These are phyloP conservation scores for Pichia sp. DNA, from an alignment of 1,139 yeast species.

Conservation along the genomic window DNA sequence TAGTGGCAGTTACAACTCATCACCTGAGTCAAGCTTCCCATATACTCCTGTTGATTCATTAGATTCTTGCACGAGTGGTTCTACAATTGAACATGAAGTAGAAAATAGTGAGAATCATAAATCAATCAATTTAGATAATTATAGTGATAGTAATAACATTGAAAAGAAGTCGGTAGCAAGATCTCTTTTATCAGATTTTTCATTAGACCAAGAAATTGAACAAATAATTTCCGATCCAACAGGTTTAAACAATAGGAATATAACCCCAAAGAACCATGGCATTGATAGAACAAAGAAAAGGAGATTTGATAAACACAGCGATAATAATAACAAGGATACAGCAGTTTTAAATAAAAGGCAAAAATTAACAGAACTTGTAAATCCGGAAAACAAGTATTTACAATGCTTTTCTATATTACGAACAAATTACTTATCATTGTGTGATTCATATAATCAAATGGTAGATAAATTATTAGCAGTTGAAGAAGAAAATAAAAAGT, in stretches of 20 bases:
- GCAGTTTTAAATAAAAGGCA: neutral
- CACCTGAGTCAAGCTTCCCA: conserved; percentile 19
- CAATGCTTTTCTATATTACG: conserved; percentile 23
- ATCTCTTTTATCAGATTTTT: neutral
- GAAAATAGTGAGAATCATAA: neutral
- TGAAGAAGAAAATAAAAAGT: conserved; percentile 13
- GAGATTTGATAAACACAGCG: neutral
- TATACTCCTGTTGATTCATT: conserved; percentile 19
- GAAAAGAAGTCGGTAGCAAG: neutral
- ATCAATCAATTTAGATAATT: neutral
- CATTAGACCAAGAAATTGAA: conserved; percentile 6
- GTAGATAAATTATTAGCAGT: conserved; percentile 15
- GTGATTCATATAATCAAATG: conserved; percentile 20
- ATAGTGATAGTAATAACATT: neutral
- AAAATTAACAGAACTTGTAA: neutral
- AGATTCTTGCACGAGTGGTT: conserved; percentile 15
- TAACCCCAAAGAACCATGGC: neutral
- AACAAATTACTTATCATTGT: conserved; percentile 21
- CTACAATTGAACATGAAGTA: conserved; percentile 4
- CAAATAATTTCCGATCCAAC: conserved; percentile 6
- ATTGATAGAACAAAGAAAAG: neutral
- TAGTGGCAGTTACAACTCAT: conserved; percentile 10
- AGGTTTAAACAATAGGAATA: neutral
- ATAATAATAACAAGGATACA: neutral
- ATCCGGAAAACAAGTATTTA: conserved; percentile 14